phyloP scores from a whole-genome alignment of 2,329 filamentous ascomycete genomes.

The Sporothrix mexicana region DNA sequence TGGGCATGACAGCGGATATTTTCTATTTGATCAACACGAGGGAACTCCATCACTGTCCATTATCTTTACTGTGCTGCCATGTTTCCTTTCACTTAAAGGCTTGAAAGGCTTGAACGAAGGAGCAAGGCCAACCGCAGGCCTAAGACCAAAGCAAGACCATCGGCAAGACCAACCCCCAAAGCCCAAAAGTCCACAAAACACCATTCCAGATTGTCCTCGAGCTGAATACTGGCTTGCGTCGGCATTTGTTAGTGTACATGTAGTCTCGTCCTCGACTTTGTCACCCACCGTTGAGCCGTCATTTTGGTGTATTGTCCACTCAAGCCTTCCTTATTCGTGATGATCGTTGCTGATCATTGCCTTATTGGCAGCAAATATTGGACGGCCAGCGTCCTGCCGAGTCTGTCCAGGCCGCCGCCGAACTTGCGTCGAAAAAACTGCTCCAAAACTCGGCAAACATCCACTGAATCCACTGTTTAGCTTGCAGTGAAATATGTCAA shows the following conservation, averaged over 20 bases:
- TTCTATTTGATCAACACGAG: no score
- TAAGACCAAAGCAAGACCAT: no score
- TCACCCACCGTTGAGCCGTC: background rate
- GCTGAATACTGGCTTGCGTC: conserved; percentile 2
- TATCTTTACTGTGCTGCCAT: background rate
- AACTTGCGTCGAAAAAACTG: background rate
- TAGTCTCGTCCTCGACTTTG: background rate
- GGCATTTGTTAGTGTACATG: background rate
- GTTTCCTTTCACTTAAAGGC: background rate
- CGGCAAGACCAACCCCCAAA: no score
- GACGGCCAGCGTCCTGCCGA: background rate
- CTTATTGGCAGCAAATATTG: background rate
- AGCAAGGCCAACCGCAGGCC: background rate
- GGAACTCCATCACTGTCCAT: background rate
- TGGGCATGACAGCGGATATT: no score
- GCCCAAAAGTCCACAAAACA: no score
- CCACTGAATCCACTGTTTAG: background rate
- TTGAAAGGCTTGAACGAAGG: background rate
- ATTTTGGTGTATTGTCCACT: background rate
- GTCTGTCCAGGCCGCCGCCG: background rate
- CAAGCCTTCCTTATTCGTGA: background rate
- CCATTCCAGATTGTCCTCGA: background rate
- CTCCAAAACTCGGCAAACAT: background rate
- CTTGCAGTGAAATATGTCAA: background rate
- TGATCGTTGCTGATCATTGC: background rate